Evolutionary conservation across 257 asterid species (phyloP).

Genomic region (Thymus mandschuricus): DNA sequence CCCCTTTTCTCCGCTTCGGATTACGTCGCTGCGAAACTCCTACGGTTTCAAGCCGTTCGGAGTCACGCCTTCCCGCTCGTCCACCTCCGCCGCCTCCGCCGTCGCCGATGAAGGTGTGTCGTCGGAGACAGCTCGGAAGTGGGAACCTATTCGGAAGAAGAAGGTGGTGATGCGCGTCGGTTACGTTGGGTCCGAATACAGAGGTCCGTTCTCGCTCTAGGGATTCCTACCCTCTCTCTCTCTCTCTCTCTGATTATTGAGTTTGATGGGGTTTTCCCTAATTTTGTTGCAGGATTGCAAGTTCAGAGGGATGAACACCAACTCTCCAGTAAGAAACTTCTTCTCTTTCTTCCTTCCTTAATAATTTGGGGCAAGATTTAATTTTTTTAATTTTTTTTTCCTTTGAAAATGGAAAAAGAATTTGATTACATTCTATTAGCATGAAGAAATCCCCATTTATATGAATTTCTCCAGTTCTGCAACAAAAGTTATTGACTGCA

Average conservation of each 20-base stretch:
- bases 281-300: constrained; percentile 70
- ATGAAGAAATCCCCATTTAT: not conserved
- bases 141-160: constrained; percentile 88
- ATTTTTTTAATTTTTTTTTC: not conserved
- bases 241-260: not conserved
- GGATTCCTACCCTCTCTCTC: not conserved
- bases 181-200: constrained; percentile 83
- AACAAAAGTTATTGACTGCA: not conserved
- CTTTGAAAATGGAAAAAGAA: not conserved
- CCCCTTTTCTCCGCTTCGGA: constrained; percentile 42
- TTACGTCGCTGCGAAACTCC: constrained; percentile 29
- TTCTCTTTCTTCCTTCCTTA: not conserved
- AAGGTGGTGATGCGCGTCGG: constrained; percentile 98
- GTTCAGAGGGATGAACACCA: constrained; percentile 72
- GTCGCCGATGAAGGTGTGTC: constrained; percentile 25
- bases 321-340: constrained; percentile 58
- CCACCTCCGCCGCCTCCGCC: constrained; percentile 34
- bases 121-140: constrained; percentile 39
- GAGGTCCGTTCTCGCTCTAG: constrained; percentile 47
- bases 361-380: not conserved
- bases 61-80: constrained; percentile 32
- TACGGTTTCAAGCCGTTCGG: constrained; percentile 30
- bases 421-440: constrained; percentile 9
- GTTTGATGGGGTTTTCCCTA: not conserved
- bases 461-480: not conserved